These are phyloP conservation scores for Aegilops umbellulata DNA, from an alignment of 176 grass and related monocot genomes.

Conservation along the genomic window DNA sequence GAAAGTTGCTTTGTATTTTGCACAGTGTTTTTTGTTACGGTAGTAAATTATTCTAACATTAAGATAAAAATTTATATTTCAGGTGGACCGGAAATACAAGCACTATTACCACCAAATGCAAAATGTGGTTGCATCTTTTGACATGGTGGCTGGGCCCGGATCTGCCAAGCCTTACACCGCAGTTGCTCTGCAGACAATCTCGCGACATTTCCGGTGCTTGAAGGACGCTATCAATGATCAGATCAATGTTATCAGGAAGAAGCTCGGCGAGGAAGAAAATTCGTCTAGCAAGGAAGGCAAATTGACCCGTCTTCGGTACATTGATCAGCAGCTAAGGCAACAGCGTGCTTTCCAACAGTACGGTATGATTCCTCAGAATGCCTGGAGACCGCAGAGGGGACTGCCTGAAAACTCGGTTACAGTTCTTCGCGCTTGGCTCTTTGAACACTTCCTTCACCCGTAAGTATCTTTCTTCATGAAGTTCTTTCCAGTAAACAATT, in stretches of 20 bases:
- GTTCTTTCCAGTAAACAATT: neutral
- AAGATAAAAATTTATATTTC: constrained; percentile 21
- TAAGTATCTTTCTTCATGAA: constrained; percentile 28
- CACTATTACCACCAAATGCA: constrained; percentile 99
- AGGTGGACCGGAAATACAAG: constrained; percentile 94
- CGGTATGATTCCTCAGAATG: constrained; percentile 91
- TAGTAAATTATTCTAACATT: constrained; percentile 24
- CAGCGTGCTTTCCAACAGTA: constrained; percentile 92
- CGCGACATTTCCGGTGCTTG: constrained; percentile 80
- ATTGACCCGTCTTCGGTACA: constrained; percentile 50
- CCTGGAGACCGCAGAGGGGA: constrained; percentile 94
- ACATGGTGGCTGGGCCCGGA: constrained; percentile 52
- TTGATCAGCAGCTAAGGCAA: constrained; percentile 89
- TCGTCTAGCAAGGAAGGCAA: constrained; percentile 66
- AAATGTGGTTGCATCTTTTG: constrained; percentile 79
- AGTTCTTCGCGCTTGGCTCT: constrained; percentile 93
- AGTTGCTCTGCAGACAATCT: constrained; percentile 96
- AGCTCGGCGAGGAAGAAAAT: constrained; percentile 76
- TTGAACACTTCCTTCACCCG: constrained; percentile 99
- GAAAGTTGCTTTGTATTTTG: neutral
- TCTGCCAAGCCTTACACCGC: constrained; percentile 88
- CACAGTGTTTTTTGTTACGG: constrained; percentile 19
- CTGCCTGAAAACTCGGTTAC: constrained; percentile 91
- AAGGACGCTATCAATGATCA: constrained; percentile 91
- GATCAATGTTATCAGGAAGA: constrained; percentile 74